These are phyloP conservation scores for Saururus chinensis DNA, from an alignment of 164 flowering plant species.

Conservation along the genomic window DNA sequence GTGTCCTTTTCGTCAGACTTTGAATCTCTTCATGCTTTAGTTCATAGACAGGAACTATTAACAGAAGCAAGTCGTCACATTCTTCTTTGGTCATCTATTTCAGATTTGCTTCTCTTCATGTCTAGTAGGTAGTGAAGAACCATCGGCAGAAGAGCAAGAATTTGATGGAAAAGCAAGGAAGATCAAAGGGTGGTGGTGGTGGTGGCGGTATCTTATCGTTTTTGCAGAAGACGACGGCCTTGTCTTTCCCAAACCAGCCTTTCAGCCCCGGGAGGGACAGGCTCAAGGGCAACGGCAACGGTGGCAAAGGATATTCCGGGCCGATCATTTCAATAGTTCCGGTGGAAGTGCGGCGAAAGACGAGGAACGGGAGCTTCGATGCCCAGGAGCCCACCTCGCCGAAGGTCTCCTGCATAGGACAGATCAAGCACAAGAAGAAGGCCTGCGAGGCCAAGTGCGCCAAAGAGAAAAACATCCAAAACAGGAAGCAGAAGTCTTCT, in stretches of 20 bases:
- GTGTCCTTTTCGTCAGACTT: too few relatives aligned
- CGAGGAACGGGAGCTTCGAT: conserved; percentile 18
- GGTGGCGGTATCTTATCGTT: conserved; percentile 6
- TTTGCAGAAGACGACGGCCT: conserved; percentile 9
- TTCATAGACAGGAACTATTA: too few relatives aligned
- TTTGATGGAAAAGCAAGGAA: neutral
- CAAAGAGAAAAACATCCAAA: neutral
- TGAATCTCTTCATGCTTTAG: too few relatives aligned
- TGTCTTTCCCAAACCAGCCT: conserved; percentile 32
- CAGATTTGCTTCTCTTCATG: too few relatives aligned
- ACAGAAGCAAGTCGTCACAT: too few relatives aligned
- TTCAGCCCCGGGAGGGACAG: conserved; percentile 46
- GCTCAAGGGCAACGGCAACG: conserved; percentile 4
- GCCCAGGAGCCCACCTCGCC: conserved; percentile 75
- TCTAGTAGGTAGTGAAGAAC: too few relatives aligned
- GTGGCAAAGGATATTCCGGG: conserved; percentile 43
- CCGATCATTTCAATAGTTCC: conserved; percentile 48
- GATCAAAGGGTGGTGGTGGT: neutral
- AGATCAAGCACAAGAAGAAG: conserved; percentile 51
- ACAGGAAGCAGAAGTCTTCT: neutral
- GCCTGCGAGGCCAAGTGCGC: conserved; percentile 9
- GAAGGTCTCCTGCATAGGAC: conserved; percentile 81
- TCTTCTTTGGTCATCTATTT: too few relatives aligned
- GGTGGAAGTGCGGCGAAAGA: conserved; percentile 37
- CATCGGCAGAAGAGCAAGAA: too few relatives aligned